Evolutionary conservation across 805 yeast genomes (phyloP), one percentile per base, ranked within the genome.

Genomic region (Pichia eremophila): DNA sequence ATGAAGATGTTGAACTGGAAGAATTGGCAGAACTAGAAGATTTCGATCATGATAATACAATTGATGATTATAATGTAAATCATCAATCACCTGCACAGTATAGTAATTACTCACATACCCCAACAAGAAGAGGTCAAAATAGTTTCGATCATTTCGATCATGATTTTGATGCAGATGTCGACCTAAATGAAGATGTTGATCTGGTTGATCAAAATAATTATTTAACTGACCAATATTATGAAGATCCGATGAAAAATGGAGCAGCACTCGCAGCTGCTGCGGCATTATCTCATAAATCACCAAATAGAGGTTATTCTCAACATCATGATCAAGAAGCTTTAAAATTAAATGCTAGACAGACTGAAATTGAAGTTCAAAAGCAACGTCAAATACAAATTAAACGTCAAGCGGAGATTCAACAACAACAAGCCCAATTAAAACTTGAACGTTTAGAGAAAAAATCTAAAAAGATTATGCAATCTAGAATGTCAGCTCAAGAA

Each of bases 21-120:
- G 53, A 57, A 34, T 66, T 67, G 22, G 58, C 59, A 14, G 51
- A 46, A 5, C 46, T 52, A n/a, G 56, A 54, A 22, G 52, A 52
- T n/a, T 50, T 47, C 29, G 55, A 49, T 34, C 46, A 48, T 19
- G 70, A 65, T 46, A 64, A 55, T 17, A 50, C 53, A 43, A 60
- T 57, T 40, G 53, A 53, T 40, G 56, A 54, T 28, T 55, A n/a
- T n/a, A n/a, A n/a, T n/a, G n/a, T n/a, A n/a, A 39, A 40, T 22
- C 40, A 28, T 31, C 44, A 37, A 11, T 31, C 29, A 18, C 31
- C 41, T 25, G 15, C 14, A 8, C 41, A 39, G 9, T 8, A 27
- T 12, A 15, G 12, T 15, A 34, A 34, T 15, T 34, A 34, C 5
- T 10, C 12, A 15, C 36, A 34, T 15, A 34, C 36, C 8, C 36